Percentiles rank a stretch among this genome's conserved stretches.
phyloP scores from a whole-genome alignment of 345 rosid genomes.

The Hypericum androsaemum region DNA sequence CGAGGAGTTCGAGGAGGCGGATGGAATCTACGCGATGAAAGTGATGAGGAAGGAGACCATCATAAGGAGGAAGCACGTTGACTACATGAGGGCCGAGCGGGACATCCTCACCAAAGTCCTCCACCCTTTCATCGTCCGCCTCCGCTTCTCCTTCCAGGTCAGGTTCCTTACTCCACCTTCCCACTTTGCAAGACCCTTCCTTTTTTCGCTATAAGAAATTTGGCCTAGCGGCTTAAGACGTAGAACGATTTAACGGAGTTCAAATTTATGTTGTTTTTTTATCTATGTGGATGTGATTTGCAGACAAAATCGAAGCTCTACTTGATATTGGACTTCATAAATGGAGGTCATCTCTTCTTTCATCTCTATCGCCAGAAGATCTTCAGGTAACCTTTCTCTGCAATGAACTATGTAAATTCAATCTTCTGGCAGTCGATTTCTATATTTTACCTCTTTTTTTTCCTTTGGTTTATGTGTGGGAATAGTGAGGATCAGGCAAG shows the following conservation, averaged over 20 bases:
- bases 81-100: slow-evolving; percentile 69
- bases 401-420: not conserved
- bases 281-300: slow-evolving; percentile 5
- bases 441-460: slow-evolving; percentile 12
- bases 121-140: slow-evolving; percentile 65
- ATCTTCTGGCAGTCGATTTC: not conserved
- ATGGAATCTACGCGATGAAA: slow-evolving; percentile 68
- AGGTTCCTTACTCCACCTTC: no score
- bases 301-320: slow-evolving; percentile 71
- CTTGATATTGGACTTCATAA: slow-evolving; percentile 61
- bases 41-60: slow-evolving; percentile 62
- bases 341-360: slow-evolving; percentile 74
- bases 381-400: slow-evolving; percentile 36
- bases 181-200: not conserved
- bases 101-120: slow-evolving; percentile 60
- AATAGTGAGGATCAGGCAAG: slow-evolving; percentile 67
- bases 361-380: slow-evolving; percentile 58
- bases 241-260: no score
- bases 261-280: no score
- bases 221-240: no score
- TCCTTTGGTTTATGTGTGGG: slow-evolving; percentile 10
- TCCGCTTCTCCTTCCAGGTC: slow-evolving; percentile 73
- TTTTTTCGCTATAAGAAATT: no score
- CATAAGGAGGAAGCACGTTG: slow-evolving; percentile 63
- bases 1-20: slow-evolving; percentile 8